Evolutionary conservation across 192 early-diverging fungal genomes (phyloP).

Genomic region (Coemansia guatemalensis): DNA sequence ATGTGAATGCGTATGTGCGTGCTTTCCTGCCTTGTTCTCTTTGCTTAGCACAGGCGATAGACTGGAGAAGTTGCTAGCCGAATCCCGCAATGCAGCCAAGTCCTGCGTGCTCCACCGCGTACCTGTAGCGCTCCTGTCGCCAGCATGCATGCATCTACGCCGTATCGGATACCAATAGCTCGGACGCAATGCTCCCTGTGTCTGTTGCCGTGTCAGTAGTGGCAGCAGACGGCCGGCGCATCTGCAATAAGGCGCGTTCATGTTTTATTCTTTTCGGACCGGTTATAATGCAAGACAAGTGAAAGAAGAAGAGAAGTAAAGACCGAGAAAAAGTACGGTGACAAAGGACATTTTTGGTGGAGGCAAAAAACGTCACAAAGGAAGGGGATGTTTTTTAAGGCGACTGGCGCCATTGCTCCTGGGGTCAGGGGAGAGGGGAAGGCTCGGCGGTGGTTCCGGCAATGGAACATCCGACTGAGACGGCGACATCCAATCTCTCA

Average conservation of each 20-base stretch:
- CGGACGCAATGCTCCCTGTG: neutral
- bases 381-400: neutral
- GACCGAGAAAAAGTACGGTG: neutral
- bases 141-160: neutral
- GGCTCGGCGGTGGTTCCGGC: too few relatives aligned
- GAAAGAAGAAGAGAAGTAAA: neutral
- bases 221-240: neutral
- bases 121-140: neutral
- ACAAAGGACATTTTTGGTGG: neutral
- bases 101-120: slow-evolving; percentile 27
- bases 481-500: too few relatives aligned
- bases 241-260: neutral
- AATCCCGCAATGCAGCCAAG: slow-evolving; percentile 5
- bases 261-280: neutral
- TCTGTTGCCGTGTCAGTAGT: neutral
- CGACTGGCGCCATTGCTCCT: neutral
- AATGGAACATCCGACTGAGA: too few relatives aligned
- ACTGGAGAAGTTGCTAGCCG: slow-evolving; percentile 45
- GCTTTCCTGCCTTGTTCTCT: neutral
- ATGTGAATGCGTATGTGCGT: slow-evolving; percentile 11
- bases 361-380: neutral
- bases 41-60: slow-evolving; percentile 11
- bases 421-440: neutral
- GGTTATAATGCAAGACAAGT: neutral
- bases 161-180: neutral